Base-by-base conservation (phyloP, 2,329 filamentous ascomycete genomes). In the Scleromitrula shiraiana region DNA sequence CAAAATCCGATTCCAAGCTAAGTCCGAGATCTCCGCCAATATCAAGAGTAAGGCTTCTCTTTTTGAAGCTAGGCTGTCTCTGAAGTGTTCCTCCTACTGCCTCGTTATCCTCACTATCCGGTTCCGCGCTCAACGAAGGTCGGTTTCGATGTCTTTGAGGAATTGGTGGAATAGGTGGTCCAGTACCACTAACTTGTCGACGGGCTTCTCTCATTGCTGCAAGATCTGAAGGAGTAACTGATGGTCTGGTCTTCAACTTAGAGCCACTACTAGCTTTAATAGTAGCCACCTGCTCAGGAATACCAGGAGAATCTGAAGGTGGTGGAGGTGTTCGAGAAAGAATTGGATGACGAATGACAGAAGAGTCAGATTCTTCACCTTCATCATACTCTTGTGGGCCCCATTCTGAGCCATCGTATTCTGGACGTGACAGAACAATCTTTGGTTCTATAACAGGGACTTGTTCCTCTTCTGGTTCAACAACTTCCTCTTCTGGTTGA, bases 1-100 rank as follows among this genome's bases (percentile, higher is more conserved):
- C 89, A 67, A 97, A 96, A 65, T 96, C 93, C 60, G 86, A 80
- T 61, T 95, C 88, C 38, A 97, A 77, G 55, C 88, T 91, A 54
- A 95, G 82, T 52, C 87, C 87, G 47, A 93, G 76, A 62, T 91
- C 88, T 39, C 78, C 73, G 40, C 72, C 71, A 54, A 89, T 82
- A 61, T 86, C 81, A 56, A 94, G 70, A 7, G 88, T 88, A 54
- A 96, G 76, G 60, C 93, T 90, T 41, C 88, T 78, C 59, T 88
- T 85, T 66, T 89, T 84, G 58, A 89, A 80, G 67, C 85, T 89
- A 37, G 82, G 77, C 55, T 85, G 77, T 40, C 85, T 76, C 40
- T 59, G 60, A 38, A 57, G 22, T 15, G 66, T 65, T 19, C 65
- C 62, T 20, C 62, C 61, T 30, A 62, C 58, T 17, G 44, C n/a